Evolutionary conservation across 2,329 filamentous ascomycete genomes (phyloP), one percentile per base, ranked within the genome.

Genomic region (Leptoxyphium fumago): DNA sequence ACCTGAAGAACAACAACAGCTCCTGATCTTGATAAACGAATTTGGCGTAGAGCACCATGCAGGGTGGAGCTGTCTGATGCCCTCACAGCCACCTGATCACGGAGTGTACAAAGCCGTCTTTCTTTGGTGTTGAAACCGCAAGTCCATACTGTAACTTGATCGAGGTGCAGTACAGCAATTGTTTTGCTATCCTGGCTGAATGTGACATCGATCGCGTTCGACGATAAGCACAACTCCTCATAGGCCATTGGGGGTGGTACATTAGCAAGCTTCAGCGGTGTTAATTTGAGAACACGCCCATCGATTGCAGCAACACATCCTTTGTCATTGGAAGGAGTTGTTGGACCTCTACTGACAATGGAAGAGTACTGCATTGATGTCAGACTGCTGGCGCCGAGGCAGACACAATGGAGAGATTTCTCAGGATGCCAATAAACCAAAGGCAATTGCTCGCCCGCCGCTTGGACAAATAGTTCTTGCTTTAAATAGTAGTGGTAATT

Each of bases 401-500:
- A 51, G 14, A 76, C 71, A 41, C 91, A 70, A 11, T 77, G 75
- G 29, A 95, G 67, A 2, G 87, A 68, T 60, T 83, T 87, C 58
- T 96, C 91, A 1, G 85, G 77, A 61, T 98, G 86, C 91, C 91
- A 98, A 26, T 56, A 38, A 26, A 45, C 43, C 48, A 39, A 9
- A 26, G 32, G 7, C 7, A 17, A 13, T 13, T 34, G 13, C 13
- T 36, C 18, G 39, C 26, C 44, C 9, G 57, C 45, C 48, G 58
- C 40, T 45, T 45, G 28, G 51, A 52, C 15, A 53, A 55, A 64
- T 6, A 95, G 71, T 59, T 95, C 87, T 60, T 94, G 87, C 66
- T 98, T 98, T 13, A 98, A 71, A 61, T 96, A 96, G 76, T 91
- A 98, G 60, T 96, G 85, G 54, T 98, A 98, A 61, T 98, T 98